These are phyloP conservation scores for Cercospora zeina DNA, from an alignment of 2,329 filamentous ascomycete genomes.

Conservation along the genomic window DNA sequence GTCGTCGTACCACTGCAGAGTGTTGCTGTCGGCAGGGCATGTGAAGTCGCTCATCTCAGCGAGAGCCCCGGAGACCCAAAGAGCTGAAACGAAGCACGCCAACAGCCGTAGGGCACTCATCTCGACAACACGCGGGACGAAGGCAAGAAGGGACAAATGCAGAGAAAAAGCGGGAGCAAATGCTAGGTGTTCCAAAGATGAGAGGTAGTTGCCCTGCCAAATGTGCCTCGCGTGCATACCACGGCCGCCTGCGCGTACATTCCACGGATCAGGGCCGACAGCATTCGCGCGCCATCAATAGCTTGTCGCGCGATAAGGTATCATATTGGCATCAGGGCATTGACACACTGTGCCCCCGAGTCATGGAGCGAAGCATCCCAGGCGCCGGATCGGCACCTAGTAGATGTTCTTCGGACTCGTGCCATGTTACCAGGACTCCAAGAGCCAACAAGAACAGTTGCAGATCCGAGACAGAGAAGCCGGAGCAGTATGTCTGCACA, in stretches of 20 bases:
- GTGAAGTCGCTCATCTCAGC: neutral
- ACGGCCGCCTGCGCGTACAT: neutral
- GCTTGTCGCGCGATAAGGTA: no score
- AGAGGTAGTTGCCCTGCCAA: neutral
- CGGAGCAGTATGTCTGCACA: neutral
- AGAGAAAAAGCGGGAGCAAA: neutral
- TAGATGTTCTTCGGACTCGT: conserved; percentile 13
- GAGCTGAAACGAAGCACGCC: neutral
- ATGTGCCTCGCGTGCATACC: neutral
- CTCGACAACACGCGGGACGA: neutral
- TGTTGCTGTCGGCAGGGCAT: neutral
- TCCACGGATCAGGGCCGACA: neutral
- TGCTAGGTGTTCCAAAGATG: neutral
- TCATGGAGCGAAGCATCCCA: neutral
- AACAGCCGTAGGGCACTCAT: neutral
- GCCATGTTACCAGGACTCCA: conserved; percentile 2
- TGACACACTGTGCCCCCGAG: neutral
- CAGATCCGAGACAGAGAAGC: neutral
- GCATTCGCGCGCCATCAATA: neutral
- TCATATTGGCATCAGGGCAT: neutral
- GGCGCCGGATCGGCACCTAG: neutral
- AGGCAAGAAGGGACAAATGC: neutral
- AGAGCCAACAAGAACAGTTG: no score
- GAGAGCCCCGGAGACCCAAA: neutral
- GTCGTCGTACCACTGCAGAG: neutral